Conservation (phyloP, 176 grass and related monocot species). For the Rhynchospora tenuis region DNA sequence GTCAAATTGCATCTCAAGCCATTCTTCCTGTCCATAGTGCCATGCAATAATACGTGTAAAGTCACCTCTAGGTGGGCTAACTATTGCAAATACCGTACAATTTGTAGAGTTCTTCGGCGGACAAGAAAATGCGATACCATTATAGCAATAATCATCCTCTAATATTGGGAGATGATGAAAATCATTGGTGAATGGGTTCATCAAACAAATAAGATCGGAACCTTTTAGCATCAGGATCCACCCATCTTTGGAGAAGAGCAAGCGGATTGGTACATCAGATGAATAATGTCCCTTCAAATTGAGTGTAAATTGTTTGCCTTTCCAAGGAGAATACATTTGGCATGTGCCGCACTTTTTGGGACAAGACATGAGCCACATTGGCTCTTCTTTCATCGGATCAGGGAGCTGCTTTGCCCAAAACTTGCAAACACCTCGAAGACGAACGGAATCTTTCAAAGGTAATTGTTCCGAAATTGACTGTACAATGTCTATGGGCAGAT, state of each 20-base stretch:
- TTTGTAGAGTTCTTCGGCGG: background rate
- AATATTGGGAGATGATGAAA: background rate
- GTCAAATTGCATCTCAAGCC: background rate
- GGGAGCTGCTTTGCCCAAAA: background rate
- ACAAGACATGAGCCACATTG: background rate
- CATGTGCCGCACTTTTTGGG: background rate
- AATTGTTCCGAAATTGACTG: background rate
- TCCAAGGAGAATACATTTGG: background rate
- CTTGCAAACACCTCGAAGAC: background rate
- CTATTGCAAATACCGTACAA: constrained; percentile 9
- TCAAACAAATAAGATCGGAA: background rate
- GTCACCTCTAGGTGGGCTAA: background rate
- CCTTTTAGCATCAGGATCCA: background rate
- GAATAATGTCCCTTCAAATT: background rate
- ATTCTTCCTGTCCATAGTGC: constrained; percentile 10
- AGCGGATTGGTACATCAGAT: background rate
- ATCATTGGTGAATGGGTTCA: background rate
- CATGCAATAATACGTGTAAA: background rate
- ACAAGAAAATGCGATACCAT: constrained; percentile 18
- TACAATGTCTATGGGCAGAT: constrained; percentile 11
- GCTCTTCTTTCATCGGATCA: background rate
- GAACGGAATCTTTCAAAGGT: background rate
- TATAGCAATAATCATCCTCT: background rate
- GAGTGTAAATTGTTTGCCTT: background rate
- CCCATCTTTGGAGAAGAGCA: constrained; percentile 12